Percentiles rank a stretch among this genome's conserved stretches.
Evolutionary conservation across 257 asterid species (phyloP).

Genomic region (Nicotiana knightiana): DNA sequence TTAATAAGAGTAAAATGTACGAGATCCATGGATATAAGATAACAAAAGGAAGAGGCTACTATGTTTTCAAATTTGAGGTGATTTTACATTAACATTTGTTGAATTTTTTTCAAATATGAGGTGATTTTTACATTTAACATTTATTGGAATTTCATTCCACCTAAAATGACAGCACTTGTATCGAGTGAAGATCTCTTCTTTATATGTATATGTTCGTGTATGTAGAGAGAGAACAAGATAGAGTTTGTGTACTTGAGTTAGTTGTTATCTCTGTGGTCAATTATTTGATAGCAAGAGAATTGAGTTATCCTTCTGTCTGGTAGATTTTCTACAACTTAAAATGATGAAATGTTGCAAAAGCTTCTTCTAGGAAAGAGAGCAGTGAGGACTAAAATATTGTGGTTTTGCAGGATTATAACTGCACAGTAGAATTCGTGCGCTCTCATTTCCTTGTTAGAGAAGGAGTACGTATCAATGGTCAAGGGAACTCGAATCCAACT

Average conservation of each 20-base stretch:
- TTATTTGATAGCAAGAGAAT: not conserved
- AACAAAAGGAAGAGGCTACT: constrained; percentile 91
- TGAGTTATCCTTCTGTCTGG: not conserved
- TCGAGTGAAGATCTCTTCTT: not conserved
- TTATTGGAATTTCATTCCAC: not conserved
- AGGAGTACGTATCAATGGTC: constrained; percentile 73
- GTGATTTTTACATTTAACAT: constrained; percentile 23
- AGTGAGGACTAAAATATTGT: not conserved
- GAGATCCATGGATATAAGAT: constrained; percentile 83
- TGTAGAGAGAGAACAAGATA: not conserved
- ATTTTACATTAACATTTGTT: not conserved
- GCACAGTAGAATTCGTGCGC: constrained; percentile 76
- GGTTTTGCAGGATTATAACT: constrained; percentile 68
- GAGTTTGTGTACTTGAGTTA: not conserved
- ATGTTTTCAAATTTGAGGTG: constrained; percentile 86
- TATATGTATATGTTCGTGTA: not conserved
- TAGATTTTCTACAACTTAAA: not conserved
- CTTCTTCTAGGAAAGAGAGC: not conserved
- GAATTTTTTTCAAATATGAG: constrained; percentile 64
- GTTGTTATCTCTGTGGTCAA: not conserved
- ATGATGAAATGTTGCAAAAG: not conserved
- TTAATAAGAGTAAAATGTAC: constrained; percentile 77
- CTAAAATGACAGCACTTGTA: not conserved
- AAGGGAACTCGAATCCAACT: constrained; percentile 83
- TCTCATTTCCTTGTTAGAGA: constrained; percentile 94